phyloP scores from a whole-genome alignment of 163 green algal genomes.

The Smithsoniella earleae region DNA sequence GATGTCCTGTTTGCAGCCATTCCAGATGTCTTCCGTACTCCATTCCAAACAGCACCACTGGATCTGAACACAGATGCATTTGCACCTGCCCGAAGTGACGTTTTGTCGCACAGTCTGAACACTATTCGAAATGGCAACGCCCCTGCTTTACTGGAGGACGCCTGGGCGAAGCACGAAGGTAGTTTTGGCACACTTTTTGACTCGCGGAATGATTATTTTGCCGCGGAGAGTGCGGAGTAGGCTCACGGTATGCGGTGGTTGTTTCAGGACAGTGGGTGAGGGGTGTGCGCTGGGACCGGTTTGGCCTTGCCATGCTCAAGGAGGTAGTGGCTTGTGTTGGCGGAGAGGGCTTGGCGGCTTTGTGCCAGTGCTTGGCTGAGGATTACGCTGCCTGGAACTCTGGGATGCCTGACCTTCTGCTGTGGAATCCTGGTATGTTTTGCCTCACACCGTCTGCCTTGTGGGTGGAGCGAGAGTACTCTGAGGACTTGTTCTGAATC shows the following conservation, averaged over 20 bases:
- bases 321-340: conserved; percentile 74
- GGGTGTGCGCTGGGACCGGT: conserved; percentile 71
- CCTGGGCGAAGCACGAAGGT: neutral
- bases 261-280: conserved; percentile 47
- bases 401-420: conserved; percentile 88
- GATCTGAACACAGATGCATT: conserved; percentile 76
- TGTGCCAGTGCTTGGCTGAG: conserved; percentile 73
- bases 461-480: no score
- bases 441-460: no score
- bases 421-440: conserved; percentile 56
- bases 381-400: conserved; percentile 61
- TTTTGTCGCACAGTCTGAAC: conserved; percentile 53
- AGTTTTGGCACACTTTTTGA: neutral
- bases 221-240: no score
- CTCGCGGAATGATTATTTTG: no score
- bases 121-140: conserved; percentile 47
- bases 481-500: no score
- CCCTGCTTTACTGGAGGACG: conserved; percentile 36
- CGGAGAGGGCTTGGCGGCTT: conserved; percentile 52
- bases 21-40: conserved; percentile 63
- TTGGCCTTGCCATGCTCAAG: conserved; percentile 53
- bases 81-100: conserved; percentile 45
- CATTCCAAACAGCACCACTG: conserved; percentile 77
- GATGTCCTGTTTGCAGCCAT: conserved; percentile 64
- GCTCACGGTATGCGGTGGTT: no score